Percentiles rank a stretch among this genome's conserved stretches.
Conservation (phyloP, 805 yeast genomes). For the Yueomyces sp. region DNA sequence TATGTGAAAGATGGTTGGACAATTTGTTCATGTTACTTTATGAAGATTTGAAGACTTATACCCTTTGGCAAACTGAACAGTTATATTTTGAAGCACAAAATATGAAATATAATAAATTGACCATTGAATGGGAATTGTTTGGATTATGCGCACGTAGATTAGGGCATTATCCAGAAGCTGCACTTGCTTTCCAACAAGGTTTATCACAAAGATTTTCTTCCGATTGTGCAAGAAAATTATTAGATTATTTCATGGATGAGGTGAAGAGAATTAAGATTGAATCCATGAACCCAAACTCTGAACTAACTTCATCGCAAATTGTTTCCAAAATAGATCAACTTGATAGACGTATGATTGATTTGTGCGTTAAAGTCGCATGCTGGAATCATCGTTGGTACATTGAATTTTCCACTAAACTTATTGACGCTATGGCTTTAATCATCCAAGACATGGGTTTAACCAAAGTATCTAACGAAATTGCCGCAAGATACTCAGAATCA, state of each 20-base stretch:
- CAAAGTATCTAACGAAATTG: conserved; percentile 59
- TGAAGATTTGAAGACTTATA: conserved; percentile 69
- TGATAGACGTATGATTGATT: conserved; percentile 51
- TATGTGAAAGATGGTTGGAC: conserved; percentile 73
- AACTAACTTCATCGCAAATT: conserved; percentile 21
- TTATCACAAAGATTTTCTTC: conserved; percentile 67
- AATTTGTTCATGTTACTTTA: conserved; percentile 56
- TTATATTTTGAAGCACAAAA: conserved; percentile 84
- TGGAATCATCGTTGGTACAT: conserved; percentile 98
- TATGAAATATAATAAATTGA: conserved; percentile 58
- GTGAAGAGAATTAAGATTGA: conserved; percentile 17
- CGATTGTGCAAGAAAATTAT: conserved; percentile 58
- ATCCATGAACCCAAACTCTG: conserved; percentile 9
- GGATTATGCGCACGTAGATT: conserved; percentile 79
- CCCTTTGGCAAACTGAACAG: conserved; percentile 87
- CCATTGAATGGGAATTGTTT: conserved; percentile 85
- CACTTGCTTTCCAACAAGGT: conserved; percentile 67
- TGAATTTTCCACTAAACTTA: conserved; percentile 65
- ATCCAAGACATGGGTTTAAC: conserved; percentile 68
- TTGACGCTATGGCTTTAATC: conserved; percentile 43
- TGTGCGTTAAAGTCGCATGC: conserved; percentile 68
- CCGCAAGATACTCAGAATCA: conserved; percentile 46
- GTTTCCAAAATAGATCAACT: conserved; percentile 19
- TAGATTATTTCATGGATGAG: conserved; percentile 50
- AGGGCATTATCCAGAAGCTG: conserved; percentile 79